A percentile compares a stretch with the other conserved stretches of the same genome.
Conservation (phyloP, 2,329 filamentous ascomycete genomes). For the Didymella exigua region DNA sequence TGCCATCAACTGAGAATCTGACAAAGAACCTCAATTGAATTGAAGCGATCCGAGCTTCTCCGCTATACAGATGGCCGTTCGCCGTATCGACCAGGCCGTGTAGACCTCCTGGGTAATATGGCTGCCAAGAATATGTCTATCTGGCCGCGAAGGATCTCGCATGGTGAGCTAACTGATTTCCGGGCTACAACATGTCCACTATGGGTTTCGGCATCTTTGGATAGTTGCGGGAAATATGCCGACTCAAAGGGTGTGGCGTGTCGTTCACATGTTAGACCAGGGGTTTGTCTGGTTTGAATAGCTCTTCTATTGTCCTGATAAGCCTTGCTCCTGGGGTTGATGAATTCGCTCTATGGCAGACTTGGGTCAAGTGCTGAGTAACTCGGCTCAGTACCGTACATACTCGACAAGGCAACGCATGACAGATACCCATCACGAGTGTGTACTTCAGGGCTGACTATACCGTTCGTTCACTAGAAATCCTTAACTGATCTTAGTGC, state of each 20-base stretch:
- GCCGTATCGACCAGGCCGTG: neutral
- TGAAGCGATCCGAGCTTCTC: neutral
- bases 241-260: too few relatives aligned
- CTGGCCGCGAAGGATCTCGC: neutral
- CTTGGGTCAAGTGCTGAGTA: neutral
- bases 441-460: neutral
- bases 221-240: too few relatives aligned
- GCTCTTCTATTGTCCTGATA: neutral
- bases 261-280: neutral
- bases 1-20: neutral
- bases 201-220: neutral
- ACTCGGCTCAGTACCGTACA: neutral
- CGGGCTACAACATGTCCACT: neutral
- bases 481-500: neutral
- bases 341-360: neutral
- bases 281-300: neutral
- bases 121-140: too few relatives aligned
- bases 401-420: neutral
- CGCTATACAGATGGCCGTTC: neutral
- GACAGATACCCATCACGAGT: neutral
- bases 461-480: neutral
- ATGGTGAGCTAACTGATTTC: neutral
- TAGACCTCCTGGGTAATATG: neutral
- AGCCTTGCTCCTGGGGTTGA: neutral
- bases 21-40: neutral